Percentiles rank a stretch among this genome's conserved stretches.
Conservation (phyloP, 169 alveolate genomes). For the Eimeria zaria region DNA sequence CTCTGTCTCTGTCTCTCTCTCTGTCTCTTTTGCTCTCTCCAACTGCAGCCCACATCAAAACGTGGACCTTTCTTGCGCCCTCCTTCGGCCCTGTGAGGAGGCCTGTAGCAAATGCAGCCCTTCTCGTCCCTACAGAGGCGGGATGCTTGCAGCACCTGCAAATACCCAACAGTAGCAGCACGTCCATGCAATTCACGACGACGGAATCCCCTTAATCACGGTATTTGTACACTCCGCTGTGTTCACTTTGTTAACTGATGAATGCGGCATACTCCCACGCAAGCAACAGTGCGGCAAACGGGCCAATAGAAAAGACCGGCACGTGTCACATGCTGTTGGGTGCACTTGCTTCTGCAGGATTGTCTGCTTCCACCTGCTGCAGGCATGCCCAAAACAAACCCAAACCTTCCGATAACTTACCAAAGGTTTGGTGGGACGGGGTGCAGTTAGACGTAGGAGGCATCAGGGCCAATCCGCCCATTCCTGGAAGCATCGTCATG, state of each 20-base stretch:
- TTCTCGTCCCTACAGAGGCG: slow-evolving; percentile 35
- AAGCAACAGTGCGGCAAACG: background rate
- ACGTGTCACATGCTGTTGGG: background rate
- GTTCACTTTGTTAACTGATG: background rate
- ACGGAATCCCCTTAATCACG: background rate
- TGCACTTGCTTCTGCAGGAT: background rate
- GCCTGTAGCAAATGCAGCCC: background rate
- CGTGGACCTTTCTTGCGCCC: background rate
- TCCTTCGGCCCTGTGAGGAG: background rate
- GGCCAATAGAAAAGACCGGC: background rate
- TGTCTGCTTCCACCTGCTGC: background rate
- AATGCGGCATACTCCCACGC: background rate
- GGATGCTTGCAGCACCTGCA: slow-evolving; percentile 25
- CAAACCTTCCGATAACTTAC: slow-evolving; percentile 13
- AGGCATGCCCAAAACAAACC: background rate
- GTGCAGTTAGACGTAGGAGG: slow-evolving; percentile 73
- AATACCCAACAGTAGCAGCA: slow-evolving; percentile 31
- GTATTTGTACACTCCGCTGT: background rate
- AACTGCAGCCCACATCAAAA: slow-evolving; percentile 33
- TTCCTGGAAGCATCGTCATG: slow-evolving; percentile 76
- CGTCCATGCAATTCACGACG: background rate
- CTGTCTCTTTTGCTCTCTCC: too few species aligned
- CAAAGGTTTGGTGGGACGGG: slow-evolving; percentile 75
- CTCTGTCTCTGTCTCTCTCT: too few species aligned
- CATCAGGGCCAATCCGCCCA: slow-evolving; percentile 85